phyloP scores from a whole-genome alignment of 1,284 basidiomycete genomes.

The Inonotus obliquus region DNA sequence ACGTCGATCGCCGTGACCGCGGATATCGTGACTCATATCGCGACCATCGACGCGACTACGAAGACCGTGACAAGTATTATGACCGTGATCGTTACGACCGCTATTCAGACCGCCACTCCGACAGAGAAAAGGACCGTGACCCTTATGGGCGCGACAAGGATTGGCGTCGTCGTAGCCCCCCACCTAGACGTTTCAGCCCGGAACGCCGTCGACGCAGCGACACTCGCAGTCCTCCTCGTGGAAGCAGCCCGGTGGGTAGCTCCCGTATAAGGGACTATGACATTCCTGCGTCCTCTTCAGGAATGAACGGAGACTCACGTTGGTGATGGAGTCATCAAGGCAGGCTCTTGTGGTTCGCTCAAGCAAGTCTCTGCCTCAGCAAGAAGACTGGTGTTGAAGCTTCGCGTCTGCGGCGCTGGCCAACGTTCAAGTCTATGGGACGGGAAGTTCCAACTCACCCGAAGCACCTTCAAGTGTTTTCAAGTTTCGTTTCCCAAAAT shows the following conservation, averaged over 20 bases:
- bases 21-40: conserved; percentile 31
- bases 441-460: conserved; percentile 20
- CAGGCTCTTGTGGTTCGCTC: background rate
- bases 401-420: background rate
- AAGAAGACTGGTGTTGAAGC: conserved; percentile 9
- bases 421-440: conserved; percentile 3
- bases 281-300: conserved; percentile 13
- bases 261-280: conserved; percentile 45
- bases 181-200: conserved; percentile 56
- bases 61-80: conserved; percentile 15
- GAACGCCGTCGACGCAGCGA: conserved; percentile 71
- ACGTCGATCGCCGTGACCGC: conserved; percentile 29
- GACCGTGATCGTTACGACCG: conserved; percentile 35
- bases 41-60: conserved; percentile 37
- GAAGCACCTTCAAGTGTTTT: conserved; percentile 25
- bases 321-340: conserved; percentile 33
- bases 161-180: conserved; percentile 61
- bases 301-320: conserved; percentile 34
- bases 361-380: background rate
- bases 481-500: conserved; percentile 29
- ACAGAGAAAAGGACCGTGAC: conserved; percentile 40
- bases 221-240: conserved; percentile 72
- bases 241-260: conserved; percentile 55
- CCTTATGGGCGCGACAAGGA: conserved; percentile 39
- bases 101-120: conserved; percentile 33